phyloP scores from a whole-genome alignment of 179 eudicot genomes.

The Corrigiola litoralis region DNA sequence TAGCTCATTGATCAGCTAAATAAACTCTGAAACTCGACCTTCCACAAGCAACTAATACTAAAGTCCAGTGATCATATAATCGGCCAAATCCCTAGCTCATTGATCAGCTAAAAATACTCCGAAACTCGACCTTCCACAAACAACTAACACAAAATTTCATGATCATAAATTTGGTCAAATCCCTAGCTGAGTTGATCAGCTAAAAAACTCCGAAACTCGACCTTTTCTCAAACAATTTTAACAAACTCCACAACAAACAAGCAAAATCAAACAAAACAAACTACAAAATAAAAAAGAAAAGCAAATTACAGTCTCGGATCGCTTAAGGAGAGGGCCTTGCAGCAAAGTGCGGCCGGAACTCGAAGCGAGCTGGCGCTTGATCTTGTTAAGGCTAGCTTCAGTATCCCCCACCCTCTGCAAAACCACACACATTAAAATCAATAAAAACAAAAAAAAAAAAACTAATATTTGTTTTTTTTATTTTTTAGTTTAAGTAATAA shows the following conservation, averaged over 20 bases:
- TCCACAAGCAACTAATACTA: too few species aligned
- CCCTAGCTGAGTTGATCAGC: conserved; percentile 15
- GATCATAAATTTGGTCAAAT: neutral
- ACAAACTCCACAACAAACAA: neutral
- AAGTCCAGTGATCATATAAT: too few species aligned
- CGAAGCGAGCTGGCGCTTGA: conserved; percentile 86
- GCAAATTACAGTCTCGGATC: conserved; percentile 82
- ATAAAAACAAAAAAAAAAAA: neutral
- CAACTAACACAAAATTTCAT: neutral
- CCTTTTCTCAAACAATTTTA: neutral
- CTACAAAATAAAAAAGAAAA: neutral
- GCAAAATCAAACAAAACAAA: neutral
- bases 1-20: conserved; percentile 10
- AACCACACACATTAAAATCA: neutral
- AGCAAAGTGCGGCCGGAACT: conserved; percentile 73
- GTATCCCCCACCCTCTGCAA: conserved; percentile 62
- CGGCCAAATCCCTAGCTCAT: conserved; percentile 11
- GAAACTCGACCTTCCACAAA: neutral
- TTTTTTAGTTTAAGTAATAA: too few species aligned
- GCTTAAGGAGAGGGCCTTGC: conserved; percentile 92
- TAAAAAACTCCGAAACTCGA: neutral
- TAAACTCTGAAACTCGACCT: neutral
- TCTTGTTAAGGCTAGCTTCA: conserved; percentile 69
- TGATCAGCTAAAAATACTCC: neutral
- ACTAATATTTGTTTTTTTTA: too few species aligned